Conservation (phyloP, 2,329 filamentous ascomycete genomes). For the Lachnellula subtilissima region DNA sequence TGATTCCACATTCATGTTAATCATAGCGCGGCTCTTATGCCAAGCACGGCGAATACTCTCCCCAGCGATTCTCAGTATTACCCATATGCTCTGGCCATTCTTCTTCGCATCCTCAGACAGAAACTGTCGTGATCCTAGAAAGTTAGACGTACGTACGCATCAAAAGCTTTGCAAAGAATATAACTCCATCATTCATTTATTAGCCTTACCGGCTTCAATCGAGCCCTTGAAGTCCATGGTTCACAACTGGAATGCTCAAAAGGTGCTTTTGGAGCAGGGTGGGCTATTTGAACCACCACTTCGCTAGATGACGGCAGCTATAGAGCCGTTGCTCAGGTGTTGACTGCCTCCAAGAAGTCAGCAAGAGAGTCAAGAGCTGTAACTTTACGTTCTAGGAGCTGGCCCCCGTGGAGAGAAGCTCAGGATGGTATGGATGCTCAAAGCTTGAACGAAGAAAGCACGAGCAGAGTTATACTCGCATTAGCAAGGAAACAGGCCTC, state of each 20-base stretch:
- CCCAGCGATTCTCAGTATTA: conserved; percentile 22
- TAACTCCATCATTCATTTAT: conserved; percentile 37
- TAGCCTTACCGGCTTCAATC: conserved; percentile 34
- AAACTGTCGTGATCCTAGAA: neutral
- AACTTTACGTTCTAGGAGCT: conserved; percentile 45
- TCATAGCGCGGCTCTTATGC: conserved; percentile 21
- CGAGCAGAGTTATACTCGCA: conserved; percentile 49
- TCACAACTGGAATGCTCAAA: conserved; percentile 55
- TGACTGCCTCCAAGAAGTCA: conserved; percentile 51
- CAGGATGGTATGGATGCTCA: conserved; percentile 57
- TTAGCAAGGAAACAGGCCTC: conserved; percentile 51
- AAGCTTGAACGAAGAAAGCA: conserved; percentile 45
- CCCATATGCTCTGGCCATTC: conserved; percentile 22
- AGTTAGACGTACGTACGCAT: conserved; percentile 9
- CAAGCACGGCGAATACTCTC: conserved; percentile 28
- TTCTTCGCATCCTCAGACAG: conserved; percentile 6
- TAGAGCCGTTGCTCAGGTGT: conserved; percentile 47
- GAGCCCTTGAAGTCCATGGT: conserved; percentile 36
- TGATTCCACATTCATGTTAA: conserved; percentile 15
- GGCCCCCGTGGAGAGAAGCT: conserved; percentile 56
- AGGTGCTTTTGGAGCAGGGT: conserved; percentile 48
- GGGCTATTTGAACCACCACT: conserved; percentile 44
- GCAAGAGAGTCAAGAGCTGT: conserved; percentile 45
- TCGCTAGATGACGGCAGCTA: conserved; percentile 50
- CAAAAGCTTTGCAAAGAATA: conserved; percentile 32